Conservation (phyloP, 202 grass and related monocot genomes). For the Elaeis oleifera region DNA sequence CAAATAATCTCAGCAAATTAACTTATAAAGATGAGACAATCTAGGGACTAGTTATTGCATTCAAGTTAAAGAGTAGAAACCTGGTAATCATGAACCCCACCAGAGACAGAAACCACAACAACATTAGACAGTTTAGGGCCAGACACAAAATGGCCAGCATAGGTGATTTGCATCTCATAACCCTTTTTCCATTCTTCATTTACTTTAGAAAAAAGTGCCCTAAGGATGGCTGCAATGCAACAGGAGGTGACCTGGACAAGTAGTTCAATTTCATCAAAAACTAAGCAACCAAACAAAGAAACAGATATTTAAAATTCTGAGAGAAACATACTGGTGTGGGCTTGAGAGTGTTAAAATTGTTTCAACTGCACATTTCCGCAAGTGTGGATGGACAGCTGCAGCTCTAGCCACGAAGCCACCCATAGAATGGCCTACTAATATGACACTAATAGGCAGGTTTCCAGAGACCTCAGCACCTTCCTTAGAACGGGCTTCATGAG, state of each 20-base stretch:
- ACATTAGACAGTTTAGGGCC: constrained; percentile 66
- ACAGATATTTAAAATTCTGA: constrained; percentile 1
- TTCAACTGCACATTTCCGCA: constrained; percentile 68
- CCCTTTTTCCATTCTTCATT: constrained; percentile 94
- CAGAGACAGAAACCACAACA: constrained; percentile 73
- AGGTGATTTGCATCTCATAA: constrained; percentile 40
- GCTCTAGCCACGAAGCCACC: constrained; percentile 98
- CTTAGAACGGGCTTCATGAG: constrained; percentile 46
- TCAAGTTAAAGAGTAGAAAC: constrained; percentile 23
- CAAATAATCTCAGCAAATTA: too few relatives aligned
- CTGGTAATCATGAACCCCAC: constrained; percentile 96
- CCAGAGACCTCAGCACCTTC: constrained; percentile 43
- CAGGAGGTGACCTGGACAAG: constrained; percentile 74
- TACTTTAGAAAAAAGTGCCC: constrained; percentile 82
- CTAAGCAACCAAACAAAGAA: constrained; percentile 3
- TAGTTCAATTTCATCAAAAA: constrained; percentile 6
- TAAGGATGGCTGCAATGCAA: constrained; percentile 84
- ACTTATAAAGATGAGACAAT: too few relatives aligned
- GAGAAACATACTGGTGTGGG: constrained; percentile 68
- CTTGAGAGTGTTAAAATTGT: constrained; percentile 96
- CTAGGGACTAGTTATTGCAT: too few relatives aligned
- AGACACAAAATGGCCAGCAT: constrained; percentile 22
- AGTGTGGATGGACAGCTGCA: constrained; percentile 62
- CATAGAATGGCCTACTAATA: constrained; percentile 97
- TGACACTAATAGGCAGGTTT: constrained; percentile 66